Conservation (phyloP, 2,329 filamentous ascomycete genomes). For the Ceratocystis cubensis region DNA sequence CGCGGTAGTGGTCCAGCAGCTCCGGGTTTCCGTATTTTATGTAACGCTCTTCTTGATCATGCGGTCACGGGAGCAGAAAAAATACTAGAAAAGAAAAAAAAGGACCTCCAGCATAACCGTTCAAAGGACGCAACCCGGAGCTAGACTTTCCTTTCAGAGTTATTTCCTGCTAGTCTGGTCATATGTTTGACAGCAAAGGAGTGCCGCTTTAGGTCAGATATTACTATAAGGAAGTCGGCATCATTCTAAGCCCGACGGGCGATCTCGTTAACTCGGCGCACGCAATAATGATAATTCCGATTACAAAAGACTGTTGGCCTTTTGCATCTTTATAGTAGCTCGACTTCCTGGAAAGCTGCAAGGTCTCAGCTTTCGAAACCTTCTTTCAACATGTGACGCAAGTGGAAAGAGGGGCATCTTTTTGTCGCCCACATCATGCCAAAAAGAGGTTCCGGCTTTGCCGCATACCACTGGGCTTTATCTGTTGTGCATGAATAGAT, state of each 20-base stretch:
- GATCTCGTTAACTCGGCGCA: not conserved
- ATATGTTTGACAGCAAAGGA: not conserved
- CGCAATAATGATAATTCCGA: not conserved
- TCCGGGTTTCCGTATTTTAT: not conserved
- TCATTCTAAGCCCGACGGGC: not conserved
- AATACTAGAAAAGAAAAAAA: not conserved
- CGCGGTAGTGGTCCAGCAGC: not conserved
- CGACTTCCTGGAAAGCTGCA: not conserved
- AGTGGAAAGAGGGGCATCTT: not conserved
- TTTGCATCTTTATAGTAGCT: not conserved
- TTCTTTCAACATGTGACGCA: constrained; percentile 9
- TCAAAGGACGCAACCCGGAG: not conserved
- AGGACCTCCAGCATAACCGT: not conserved
- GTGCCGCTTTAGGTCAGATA: not conserved
- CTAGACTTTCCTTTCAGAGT: not conserved
- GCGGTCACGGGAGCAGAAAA: not conserved
- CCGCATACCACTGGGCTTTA: not conserved
- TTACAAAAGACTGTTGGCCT: too few species aligned
- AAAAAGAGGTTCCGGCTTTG: not conserved
- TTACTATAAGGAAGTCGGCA: not conserved
- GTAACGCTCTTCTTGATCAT: not conserved
- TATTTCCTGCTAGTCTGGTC: not conserved
- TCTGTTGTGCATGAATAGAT: not conserved
- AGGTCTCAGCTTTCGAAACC: not conserved
- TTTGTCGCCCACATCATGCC: not conserved